These are phyloP conservation scores for Sisymbrium irio DNA, from an alignment of 345 rosid genomes.

Conservation along the genomic window DNA sequence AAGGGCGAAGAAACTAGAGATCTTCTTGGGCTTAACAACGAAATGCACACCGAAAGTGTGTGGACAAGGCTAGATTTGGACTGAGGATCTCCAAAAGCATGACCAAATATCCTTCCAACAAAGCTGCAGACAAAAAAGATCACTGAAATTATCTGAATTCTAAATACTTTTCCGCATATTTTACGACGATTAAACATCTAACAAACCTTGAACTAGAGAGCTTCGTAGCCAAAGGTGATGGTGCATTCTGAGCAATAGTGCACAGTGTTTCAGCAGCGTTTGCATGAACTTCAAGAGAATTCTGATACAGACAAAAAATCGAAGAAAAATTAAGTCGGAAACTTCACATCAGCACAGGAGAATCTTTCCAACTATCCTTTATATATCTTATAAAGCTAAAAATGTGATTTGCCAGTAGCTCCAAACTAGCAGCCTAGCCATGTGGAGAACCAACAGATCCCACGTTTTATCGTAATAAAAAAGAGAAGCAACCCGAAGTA, in stretches of 20 bases:
- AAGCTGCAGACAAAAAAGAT: constrained; percentile 52
- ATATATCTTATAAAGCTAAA: constrained; percentile 1
- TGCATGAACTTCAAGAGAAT: constrained; percentile 81
- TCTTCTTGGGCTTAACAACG: constrained; percentile 93
- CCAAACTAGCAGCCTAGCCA: constrained; percentile 1
- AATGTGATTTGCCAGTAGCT: background rate
- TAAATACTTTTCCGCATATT: background rate
- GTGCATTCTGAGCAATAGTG: constrained; percentile 83
- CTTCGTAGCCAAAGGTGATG: constrained; percentile 85
- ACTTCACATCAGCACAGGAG: background rate
- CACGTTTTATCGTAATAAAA: background rate
- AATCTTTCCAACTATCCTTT: background rate
- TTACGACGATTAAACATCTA: background rate
- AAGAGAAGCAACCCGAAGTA: constrained; percentile 2
- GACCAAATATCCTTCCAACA: constrained; percentile 87
- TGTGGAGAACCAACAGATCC: constrained; percentile 7
- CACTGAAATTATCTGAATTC: constrained; percentile 4
- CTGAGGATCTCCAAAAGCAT: constrained; percentile 85
- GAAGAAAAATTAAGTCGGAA: background rate
- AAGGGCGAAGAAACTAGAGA: constrained; percentile 68
- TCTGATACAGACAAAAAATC: constrained; percentile 39
- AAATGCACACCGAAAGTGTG: constrained; percentile 95
- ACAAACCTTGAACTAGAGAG: constrained; percentile 86
- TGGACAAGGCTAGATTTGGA: constrained; percentile 93
- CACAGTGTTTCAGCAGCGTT: constrained; percentile 92